Evolutionary conservation across 1,284 basidiomycete species (phyloP).

Genomic region (Cutaneotrichosporon daszewskae): DNA sequence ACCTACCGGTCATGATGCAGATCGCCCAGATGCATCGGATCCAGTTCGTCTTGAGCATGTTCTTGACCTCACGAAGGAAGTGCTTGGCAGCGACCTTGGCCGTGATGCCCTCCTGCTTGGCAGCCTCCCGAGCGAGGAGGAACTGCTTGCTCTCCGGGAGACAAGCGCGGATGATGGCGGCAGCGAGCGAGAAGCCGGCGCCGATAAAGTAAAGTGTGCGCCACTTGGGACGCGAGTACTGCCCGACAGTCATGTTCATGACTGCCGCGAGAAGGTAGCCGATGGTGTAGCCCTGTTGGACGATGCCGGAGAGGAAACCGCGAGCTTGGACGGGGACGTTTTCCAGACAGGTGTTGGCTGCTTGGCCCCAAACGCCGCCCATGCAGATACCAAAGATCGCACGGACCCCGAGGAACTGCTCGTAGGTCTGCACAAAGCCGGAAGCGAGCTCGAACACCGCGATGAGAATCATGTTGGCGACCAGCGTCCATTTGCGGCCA

Average conservation of each 20-base stretch:
- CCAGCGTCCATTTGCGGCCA: slow-evolving; percentile 73
- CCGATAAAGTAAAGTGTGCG: slow-evolving; percentile 52
- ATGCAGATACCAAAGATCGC: slow-evolving; percentile 80
- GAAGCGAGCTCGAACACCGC: slow-evolving; percentile 68
- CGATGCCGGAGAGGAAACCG: slow-evolving; percentile 76
- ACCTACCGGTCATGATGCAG: slow-evolving; percentile 48
- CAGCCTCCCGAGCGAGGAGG: slow-evolving; percentile 46
- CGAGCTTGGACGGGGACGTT: slow-evolving; percentile 81
- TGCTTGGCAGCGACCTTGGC: slow-evolving; percentile 56
- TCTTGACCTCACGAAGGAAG: slow-evolving; percentile 64
- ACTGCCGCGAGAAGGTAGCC: slow-evolving; percentile 56
- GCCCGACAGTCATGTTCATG: slow-evolving; percentile 63
- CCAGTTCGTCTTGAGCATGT: slow-evolving; percentile 79
- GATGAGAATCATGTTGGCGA: slow-evolving; percentile 66
- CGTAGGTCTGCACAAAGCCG: slow-evolving; percentile 50
- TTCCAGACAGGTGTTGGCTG: slow-evolving; percentile 54
- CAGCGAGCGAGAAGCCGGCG: slow-evolving; percentile 65
- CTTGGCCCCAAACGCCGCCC: slow-evolving; percentile 51
- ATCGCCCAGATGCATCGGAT: slow-evolving; percentile 73
- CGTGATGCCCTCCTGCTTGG: slow-evolving; percentile 34
- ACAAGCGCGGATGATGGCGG: slow-evolving; percentile 63
- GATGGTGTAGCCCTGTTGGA: slow-evolving; percentile 72
- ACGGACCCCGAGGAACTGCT: slow-evolving; percentile 49
- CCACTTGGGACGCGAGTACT: slow-evolving; percentile 50
- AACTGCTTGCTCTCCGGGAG: slow-evolving; percentile 81